phyloP scores from a whole-genome alignment of 805 yeast species.

The Suhomyces tanzawaensis region DNA sequence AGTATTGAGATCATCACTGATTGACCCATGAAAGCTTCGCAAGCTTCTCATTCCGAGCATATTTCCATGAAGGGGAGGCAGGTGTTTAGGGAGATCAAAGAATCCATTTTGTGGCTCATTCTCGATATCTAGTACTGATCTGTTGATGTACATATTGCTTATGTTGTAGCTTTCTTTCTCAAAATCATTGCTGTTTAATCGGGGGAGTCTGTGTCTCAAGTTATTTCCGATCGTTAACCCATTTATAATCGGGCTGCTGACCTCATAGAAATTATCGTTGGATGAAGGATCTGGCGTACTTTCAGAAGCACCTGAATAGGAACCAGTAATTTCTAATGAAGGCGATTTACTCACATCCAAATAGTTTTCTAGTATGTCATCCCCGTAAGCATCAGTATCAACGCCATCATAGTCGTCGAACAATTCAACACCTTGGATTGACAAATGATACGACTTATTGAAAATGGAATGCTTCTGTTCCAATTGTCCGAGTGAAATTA shows the following conservation, averaged over 20 bases:
- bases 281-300: conserved; percentile 7
- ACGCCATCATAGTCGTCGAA: conserved; percentile 3
- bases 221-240: conserved; percentile 33
- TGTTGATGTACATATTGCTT: conserved; percentile 17
- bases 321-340: conserved; percentile 9
- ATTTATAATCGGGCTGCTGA: conserved; percentile 31
- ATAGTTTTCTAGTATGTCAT: conserved; percentile 39
- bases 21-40: conserved; percentile 22
- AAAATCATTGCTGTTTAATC: conserved; percentile 1
- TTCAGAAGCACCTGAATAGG: conserved; percentile 2
- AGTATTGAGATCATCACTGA: conserved; percentile 20
- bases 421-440: conserved; percentile 21
- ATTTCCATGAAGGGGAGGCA: background rate
- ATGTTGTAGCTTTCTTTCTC: conserved; percentile 1
- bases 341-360: conserved; percentile 24
- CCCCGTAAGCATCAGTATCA: conserved; percentile 12
- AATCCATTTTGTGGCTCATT: conserved; percentile 1
- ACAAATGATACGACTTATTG: conserved; percentile 27
- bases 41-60: conserved; percentile 10
- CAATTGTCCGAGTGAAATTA: background rate
- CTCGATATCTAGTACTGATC: conserved; percentile 6
- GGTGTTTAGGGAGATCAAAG: background rate
- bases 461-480: conserved; percentile 8
- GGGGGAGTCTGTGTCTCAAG: conserved; percentile 17
- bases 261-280: conserved; percentile 20